phyloP scores from a whole-genome alignment of 345 rosid species.

The Raphanus sativus region DNA sequence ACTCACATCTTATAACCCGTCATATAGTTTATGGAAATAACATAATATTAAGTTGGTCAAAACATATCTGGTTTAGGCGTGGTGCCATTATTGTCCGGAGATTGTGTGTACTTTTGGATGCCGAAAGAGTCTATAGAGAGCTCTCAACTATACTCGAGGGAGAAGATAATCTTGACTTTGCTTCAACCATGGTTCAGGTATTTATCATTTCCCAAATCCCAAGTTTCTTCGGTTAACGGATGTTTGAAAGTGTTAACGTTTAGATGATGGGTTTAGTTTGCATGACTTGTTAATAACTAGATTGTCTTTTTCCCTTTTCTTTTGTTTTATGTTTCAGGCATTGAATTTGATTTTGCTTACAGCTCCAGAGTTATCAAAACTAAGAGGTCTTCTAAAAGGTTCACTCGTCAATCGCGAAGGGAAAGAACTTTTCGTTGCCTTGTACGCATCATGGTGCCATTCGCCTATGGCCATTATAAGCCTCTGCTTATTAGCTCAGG shows the following conservation, averaged over 20 bases:
- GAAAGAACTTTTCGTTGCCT: conserved; percentile 72
- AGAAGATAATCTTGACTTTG: conserved; percentile 93
- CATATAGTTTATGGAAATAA: conserved; percentile 6
- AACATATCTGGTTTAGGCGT: conserved; percentile 55
- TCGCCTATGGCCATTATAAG: conserved; percentile 98
- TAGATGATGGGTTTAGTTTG: conserved; percentile 3
- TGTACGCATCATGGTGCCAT: conserved; percentile 99
- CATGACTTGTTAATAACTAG: neutral
- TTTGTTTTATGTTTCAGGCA: conserved; percentile 57
- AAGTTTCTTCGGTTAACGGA: neutral
- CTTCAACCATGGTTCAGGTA: conserved; percentile 99
- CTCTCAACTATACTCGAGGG: conserved; percentile 92
- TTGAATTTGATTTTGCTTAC: conserved; percentile 95
- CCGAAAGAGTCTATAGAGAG: conserved; percentile 90
- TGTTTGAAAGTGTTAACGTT: neutral
- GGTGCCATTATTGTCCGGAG: conserved; percentile 96
- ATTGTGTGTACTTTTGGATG: conserved; percentile 91
- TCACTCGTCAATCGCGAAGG: conserved; percentile 79
- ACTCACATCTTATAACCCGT: conserved; percentile 32
- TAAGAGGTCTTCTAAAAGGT: conserved; percentile 77
- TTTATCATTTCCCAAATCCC: conserved; percentile 24
- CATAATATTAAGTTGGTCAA: conserved; percentile 15
- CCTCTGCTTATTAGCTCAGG: conserved; percentile 97
- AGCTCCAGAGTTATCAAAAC: conserved; percentile 80
- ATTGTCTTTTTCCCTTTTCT: neutral